Conservation (phyloP, 768 basidiomycete species). For the Phanerochaete sordida region DNA sequence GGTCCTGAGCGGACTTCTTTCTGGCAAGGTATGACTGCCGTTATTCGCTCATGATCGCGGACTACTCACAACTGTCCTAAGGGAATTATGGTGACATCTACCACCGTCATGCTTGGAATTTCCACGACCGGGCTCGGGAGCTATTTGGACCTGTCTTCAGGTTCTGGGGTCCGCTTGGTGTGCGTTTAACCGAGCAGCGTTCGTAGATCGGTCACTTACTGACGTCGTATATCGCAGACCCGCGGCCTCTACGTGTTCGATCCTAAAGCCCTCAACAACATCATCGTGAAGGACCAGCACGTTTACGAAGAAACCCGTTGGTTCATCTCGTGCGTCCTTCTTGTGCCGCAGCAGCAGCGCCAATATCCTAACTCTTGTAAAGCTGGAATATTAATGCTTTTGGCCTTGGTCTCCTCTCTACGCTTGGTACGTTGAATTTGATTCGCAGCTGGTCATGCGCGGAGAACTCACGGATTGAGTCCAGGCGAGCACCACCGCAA, state of each 20-base stretch:
- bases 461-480: background rate
- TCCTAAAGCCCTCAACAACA: constrained; percentile 19
- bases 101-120: constrained; percentile 4
- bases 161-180: constrained; percentile 8
- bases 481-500: constrained; percentile 9
- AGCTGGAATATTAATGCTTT: background rate
- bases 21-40: constrained; percentile 1
- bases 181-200: no score
- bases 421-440: background rate
- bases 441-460: background rate
- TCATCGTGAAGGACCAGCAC: constrained; percentile 23
- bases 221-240: constrained; percentile 9
- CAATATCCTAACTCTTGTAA: background rate
- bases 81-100: constrained; percentile 6
- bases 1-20: constrained; percentile 6
- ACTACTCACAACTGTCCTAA: background rate
- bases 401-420: constrained; percentile 8
- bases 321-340: constrained; percentile 8
- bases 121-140: background rate
- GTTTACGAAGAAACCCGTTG: constrained; percentile 21
- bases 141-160: constrained; percentile 6
- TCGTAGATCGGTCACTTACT: no score
- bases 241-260: constrained; percentile 23
- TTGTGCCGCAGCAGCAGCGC: background rate
- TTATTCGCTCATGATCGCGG: background rate